Base-by-base conservation (phyloP, 177 flowering plant species). In the Tripterygium wilfordii region DNA sequence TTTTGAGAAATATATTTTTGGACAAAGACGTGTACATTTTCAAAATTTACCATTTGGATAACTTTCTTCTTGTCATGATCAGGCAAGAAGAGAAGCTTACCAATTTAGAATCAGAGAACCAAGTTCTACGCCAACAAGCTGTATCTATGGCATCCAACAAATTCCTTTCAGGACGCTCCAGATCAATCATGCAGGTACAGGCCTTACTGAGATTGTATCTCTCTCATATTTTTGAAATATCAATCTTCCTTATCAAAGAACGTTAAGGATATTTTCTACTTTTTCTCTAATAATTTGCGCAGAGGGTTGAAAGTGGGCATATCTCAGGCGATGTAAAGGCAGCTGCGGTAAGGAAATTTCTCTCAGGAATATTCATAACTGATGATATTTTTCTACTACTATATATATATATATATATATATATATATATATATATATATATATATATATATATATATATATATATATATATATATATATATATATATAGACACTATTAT, bases 41-140 rank as follows among this genome's bases (percentile, higher is more conserved):
- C n/a, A n/a, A n/a, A n/a, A n/a, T n/a, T n/a, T n/a, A n/a, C n/a
- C n/a, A n/a, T n/a, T n/a, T n/a, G n/a, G n/a, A n/a, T n/a, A n/a
- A n/a, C n/a, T n/a, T n/a, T n/a, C n/a, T n/a, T n/a, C n/a, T 30
- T 67, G 48, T 30, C 9, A 3, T 36, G 38, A 56, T 57, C 55
- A 94, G 99, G 90, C 70, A 87, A 51, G 97, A 89, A 65, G 99
- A 94, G 83, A 89, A 94, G 74, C 60, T 83, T 29, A 43, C 74
- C 42, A 94, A 89, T 60, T 58, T 87, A 38, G 95, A 85, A 49
- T 85, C 99, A 44, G 99, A 94, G 67, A 94, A 85, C 65, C 70
- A 89, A 79, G 97, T 94, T 39, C 74, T 94, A 36, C 95, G 92
- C 29, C 97, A 94, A 68, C 97, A 94, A 54, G 85, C 97, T 45